phyloP scores from a whole-genome alignment of 1,284 basidiomycete species.

The Ganoderma sinense region DNA sequence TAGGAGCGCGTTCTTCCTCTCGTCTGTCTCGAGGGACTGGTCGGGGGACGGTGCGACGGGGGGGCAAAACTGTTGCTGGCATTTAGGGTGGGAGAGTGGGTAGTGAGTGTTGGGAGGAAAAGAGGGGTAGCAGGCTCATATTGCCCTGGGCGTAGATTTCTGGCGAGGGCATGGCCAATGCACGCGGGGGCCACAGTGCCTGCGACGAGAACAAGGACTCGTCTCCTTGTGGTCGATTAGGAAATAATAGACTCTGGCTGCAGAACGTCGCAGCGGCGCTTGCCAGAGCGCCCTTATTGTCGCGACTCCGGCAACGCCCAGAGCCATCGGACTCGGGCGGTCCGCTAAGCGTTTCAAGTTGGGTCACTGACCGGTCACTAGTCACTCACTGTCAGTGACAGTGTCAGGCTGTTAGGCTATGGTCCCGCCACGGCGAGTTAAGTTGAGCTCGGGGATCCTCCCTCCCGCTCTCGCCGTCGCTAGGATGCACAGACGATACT shows the following conservation, averaged over 20 bases:
- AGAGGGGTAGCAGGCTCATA: neutral
- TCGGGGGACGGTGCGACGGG: constrained; percentile 3
- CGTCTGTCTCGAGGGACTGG: neutral
- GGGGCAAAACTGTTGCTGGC: constrained; percentile 2
- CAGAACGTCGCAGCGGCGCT: neutral
- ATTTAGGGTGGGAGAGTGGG: neutral
- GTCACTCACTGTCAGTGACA: too few relatives aligned
- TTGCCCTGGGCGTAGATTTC: neutral
- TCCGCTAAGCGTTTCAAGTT: too few relatives aligned
- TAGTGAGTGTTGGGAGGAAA: neutral
- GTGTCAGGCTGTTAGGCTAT: too few relatives aligned
- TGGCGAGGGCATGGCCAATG: constrained; percentile 10
- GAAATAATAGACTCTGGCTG: constrained; percentile 8
- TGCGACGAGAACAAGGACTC: constrained; percentile 10
- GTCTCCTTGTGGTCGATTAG: constrained; percentile 13
- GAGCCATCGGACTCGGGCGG: too few relatives aligned
- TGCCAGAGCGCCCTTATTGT: neutral
- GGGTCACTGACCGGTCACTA: too few relatives aligned
- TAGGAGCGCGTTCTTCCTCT: neutral
- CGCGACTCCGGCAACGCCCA: too few relatives aligned
- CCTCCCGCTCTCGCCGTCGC: too few relatives aligned
- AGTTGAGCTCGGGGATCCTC: too few relatives aligned
- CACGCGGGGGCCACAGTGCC: constrained; percentile 11
- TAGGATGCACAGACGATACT: too few relatives aligned
- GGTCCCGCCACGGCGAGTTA: too few relatives aligned